These are phyloP conservation scores for Chrysanthemum seticuspe DNA, from an alignment of 129 eudicot genomes.

Conservation along the genomic window DNA sequence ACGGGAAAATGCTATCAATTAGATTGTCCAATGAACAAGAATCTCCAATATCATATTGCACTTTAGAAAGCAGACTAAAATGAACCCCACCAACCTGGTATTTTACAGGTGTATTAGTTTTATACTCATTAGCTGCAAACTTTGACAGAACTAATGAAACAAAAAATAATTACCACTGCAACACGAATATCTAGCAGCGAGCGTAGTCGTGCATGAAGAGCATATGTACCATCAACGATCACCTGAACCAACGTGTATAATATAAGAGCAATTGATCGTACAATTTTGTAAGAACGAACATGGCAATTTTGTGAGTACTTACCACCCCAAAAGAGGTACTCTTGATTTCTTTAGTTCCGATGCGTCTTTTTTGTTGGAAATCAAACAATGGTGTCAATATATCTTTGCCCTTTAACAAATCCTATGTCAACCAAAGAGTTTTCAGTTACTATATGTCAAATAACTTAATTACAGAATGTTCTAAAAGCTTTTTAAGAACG, in stretches of 20 bases:
- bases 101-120: background rate
- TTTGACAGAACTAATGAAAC: background rate
- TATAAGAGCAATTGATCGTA: background rate
- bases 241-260: constrained; percentile 44
- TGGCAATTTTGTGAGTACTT: constrained; percentile 24
- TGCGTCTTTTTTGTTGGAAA: constrained; percentile 75
- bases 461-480: background rate
- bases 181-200: constrained; percentile 97
- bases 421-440: constrained; percentile 42
- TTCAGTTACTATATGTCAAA: background rate
- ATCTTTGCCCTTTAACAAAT: constrained; percentile 81
- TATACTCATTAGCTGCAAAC: constrained; percentile 5
- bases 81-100: constrained; percentile 98
- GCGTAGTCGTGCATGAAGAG: constrained; percentile 89
- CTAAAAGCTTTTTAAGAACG: no score
- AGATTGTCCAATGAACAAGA: constrained; percentile 88
- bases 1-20: constrained; percentile 96
- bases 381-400: constrained; percentile 76
- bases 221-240: constrained; percentile 96
- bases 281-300: background rate
- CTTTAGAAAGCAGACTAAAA: constrained; percentile 98
- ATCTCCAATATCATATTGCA: constrained; percentile 93
- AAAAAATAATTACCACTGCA: constrained; percentile 76
- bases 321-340: constrained; percentile 86
- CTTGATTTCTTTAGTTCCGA: constrained; percentile 62